Evolutionary conservation across 371 early-diverging fungal genomes (phyloP).

Genomic region (Rhizopus sp.): DNA sequence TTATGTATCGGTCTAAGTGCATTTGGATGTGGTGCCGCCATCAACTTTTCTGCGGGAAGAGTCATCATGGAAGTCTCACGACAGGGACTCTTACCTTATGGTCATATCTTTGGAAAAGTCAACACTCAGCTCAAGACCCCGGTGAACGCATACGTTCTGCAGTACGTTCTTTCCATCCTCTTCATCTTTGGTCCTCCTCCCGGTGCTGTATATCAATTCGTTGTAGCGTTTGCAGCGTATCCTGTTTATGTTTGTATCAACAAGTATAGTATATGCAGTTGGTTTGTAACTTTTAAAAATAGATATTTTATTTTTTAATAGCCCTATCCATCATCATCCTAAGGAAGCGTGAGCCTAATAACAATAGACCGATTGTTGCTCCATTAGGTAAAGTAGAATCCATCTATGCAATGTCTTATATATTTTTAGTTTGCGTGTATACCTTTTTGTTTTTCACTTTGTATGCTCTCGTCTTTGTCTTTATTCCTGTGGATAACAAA

Average conservation of each 20-base stretch:
- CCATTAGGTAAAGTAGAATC: constrained; percentile 24
- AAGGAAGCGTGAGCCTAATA: constrained; percentile 37
- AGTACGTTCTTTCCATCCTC: constrained; percentile 34
- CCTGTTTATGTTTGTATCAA: constrained; percentile 36
- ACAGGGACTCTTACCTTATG: constrained; percentile 45
- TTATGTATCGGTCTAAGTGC: constrained; percentile 38
- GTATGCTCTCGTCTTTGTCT: constrained; percentile 46
- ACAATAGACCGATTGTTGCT: constrained; percentile 36
- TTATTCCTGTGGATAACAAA: constrained; percentile 40
- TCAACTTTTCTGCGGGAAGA: constrained; percentile 34
- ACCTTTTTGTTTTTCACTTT: constrained; percentile 31
- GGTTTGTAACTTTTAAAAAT: background rate
- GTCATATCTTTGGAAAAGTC: constrained; percentile 37
- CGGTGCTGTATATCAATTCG: constrained; percentile 45
- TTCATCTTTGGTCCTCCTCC: constrained; percentile 44
- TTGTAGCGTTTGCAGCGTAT: constrained; percentile 40
- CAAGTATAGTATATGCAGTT: too few species aligned
- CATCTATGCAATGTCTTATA: background rate
- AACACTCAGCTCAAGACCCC: constrained; percentile 35
- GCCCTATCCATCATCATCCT: constrained; percentile 34
- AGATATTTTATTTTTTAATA: constrained; percentile 44
- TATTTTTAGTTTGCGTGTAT: constrained; percentile 25
- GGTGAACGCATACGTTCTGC: constrained; percentile 41
- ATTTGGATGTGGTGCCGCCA: constrained; percentile 41
- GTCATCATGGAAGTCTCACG: constrained; percentile 45